phyloP scores from a whole-genome alignment of 1,284 basidiomycete species.

The Leccinum angustisporum region DNA sequence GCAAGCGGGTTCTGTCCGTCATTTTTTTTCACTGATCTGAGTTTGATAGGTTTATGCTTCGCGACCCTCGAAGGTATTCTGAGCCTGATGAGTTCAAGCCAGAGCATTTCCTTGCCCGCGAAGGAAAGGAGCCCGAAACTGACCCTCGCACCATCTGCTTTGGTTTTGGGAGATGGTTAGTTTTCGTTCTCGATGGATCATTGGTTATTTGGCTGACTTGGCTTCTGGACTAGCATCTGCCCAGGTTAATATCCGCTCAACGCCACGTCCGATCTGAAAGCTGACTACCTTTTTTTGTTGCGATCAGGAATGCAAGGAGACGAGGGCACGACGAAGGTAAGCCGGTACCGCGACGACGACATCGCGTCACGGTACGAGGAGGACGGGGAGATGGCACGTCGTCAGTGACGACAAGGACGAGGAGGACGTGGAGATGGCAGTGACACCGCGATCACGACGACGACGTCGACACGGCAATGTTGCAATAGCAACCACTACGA shows the following conservation, averaged over 20 bases:
- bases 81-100: constrained; percentile 38
- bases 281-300: constrained; percentile 6
- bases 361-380: no score
- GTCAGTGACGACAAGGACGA: no score
- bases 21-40: constrained; percentile 23
- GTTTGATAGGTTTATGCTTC: constrained; percentile 48
- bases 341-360: no score
- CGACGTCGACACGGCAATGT: no score
- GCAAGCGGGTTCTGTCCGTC: background rate
- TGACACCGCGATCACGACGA: no score
- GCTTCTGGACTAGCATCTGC: constrained; percentile 44
- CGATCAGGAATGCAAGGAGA: constrained; percentile 40
- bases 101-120: constrained; percentile 37
- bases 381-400: no score
- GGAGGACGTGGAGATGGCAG: no score
- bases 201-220: constrained; percentile 1
- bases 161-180: constrained; percentile 61
- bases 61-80: constrained; percentile 40
- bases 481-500: no score
- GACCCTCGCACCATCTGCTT: constrained; percentile 57
- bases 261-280: background rate
- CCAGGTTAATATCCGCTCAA: constrained; percentile 41
- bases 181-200: constrained; percentile 2
- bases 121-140: constrained; percentile 41
- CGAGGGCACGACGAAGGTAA: no score